Evolutionary conservation across 148 eudicot genomes (phyloP), one percentile per base, ranked within the genome.

Genomic region (Cornus florida): DNA sequence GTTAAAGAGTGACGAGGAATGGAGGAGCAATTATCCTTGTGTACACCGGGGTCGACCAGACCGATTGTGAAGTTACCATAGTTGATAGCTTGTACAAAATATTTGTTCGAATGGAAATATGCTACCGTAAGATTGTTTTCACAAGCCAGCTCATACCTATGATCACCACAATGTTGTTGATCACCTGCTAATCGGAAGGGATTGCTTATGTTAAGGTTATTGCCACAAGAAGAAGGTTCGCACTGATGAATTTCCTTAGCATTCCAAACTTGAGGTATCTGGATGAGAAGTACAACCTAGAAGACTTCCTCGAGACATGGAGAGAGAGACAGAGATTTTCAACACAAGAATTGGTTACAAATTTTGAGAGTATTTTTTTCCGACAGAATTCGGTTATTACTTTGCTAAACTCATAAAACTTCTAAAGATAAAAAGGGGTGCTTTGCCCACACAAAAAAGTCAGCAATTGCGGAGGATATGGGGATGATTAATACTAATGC

Each of bases 151-250:
- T 66, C 69, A 19, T 16, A 66, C 5, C 32, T 66, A 28, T 13
- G 69, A 13, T 66, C 23, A 66, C 72, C 72, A 11, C 72, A 70
- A 13, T 70, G 19, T 4, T 3, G 8, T 14, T 48, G 72, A 70
- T 70, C 72, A 6, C 46, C n/a, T 70, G 12, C 14, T 9, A 70
- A 70, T 39, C 72, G 72, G 28, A 70, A 70, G 0, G 72, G 72
- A 23, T 70, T 1, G 22, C 20, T 70, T 23, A 70, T 70, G 23
- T 32, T 70, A 17, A 4, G 20, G n/a, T 35, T 39, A 16, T 70
- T 70, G 6, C 72, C 43, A 70, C 72, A 70, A 32, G 72, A 69
- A 32, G 68, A 65, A 22, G 68, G 11, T 5, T 65, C 68, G 23
- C 68, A 65, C 12, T 23, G 8, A 3, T 8, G 12, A 23, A 23